Percentiles rank a stretch among this genome's conserved stretches.
Evolutionary conservation across 75 land plant species (phyloP).

Genomic region (Larix kaempferi): DNA sequence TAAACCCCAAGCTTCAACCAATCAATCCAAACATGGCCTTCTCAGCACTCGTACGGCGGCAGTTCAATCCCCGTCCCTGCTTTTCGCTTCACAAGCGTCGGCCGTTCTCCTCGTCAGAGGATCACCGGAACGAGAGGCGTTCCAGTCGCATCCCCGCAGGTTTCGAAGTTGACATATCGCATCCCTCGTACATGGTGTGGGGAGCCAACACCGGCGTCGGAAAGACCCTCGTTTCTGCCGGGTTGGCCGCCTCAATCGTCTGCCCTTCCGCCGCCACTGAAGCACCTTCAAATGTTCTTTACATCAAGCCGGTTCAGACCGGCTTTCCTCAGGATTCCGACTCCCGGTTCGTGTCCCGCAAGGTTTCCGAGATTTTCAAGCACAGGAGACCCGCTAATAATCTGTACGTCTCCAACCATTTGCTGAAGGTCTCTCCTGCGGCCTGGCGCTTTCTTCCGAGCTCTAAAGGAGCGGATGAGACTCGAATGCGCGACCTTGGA

Average conservation of each 20-base stretch:
- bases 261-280: slow-evolving; percentile 15
- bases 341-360: slow-evolving; percentile 61
- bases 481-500: slow-evolving; percentile 9
- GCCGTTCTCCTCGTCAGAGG: not conserved
- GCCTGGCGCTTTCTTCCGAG: slow-evolving; percentile 8
- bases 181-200: slow-evolving; percentile 80
- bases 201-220: slow-evolving; percentile 90
- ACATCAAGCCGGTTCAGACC: slow-evolving; percentile 92
- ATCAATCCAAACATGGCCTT: not conserved
- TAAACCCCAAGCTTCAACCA: no score
- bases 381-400: slow-evolving; percentile 17
- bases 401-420: slow-evolving; percentile 48
- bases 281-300: slow-evolving; percentile 31
- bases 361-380: slow-evolving; percentile 36
- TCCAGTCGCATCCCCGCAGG: not conserved
- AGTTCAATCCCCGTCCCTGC: not conserved
- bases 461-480: not conserved
- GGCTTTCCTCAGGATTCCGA: slow-evolving; percentile 93
- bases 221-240: slow-evolving; percentile 94
- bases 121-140: not conserved
- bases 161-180: slow-evolving; percentile 40
- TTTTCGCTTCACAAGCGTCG: not conserved
- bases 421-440: slow-evolving; percentile 48
- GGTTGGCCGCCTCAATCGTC: slow-evolving; percentile 53
- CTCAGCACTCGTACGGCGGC: not conserved